Evolutionary conservation across 192 early-diverging fungal species (phyloP), one percentile per base, ranked within the genome.

Genomic region (Spinellus fusiger): DNA sequence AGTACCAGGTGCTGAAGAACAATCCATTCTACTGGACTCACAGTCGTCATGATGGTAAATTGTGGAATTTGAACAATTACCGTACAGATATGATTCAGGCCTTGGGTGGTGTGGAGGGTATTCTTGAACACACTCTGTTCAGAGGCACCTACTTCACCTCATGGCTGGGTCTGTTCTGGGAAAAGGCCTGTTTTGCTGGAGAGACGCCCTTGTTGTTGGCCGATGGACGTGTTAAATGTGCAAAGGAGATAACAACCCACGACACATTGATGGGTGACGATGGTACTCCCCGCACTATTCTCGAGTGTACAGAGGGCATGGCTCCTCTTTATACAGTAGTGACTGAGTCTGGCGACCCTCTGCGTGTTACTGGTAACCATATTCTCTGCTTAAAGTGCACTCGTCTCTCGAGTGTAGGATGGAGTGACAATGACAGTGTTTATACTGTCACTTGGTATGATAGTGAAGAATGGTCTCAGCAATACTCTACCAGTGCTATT

Each of bases 81-180:
- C 89, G 96, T 61, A 95, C 94, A 0, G 96, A 99, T 65, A 94
- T 99, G 92, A 98, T 99, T 64, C 96, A 99, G 77, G 95, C 96
- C 2, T 78, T 99, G 18, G 96, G 96, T 55, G 96, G 96, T 48
- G 95, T 99, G 5, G 96, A 99, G 68, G 94, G 94, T 60, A 99
- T 99, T 77, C 76, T 99, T 26, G 96, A 99, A 70, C 96, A 99
- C 74, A 96, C 96, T 10, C 74, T 99, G 49, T 99, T 99, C 83
- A 95, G 93, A 65, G 96, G 93, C 13, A 99, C 96, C 1, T 95
- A 95, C 69, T 96, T 96, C 75, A 89, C 93, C 16, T 94, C 95
- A 5, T 99, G 96, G 96, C 92, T 96, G 73, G 96, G 96, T 77
- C 83, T 97, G 23, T 98, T 96, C 86, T 96, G 93, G 94, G 89